Conservation (phyloP, 805 yeast genomes). For the Yarrowia yakushimensis region DNA sequence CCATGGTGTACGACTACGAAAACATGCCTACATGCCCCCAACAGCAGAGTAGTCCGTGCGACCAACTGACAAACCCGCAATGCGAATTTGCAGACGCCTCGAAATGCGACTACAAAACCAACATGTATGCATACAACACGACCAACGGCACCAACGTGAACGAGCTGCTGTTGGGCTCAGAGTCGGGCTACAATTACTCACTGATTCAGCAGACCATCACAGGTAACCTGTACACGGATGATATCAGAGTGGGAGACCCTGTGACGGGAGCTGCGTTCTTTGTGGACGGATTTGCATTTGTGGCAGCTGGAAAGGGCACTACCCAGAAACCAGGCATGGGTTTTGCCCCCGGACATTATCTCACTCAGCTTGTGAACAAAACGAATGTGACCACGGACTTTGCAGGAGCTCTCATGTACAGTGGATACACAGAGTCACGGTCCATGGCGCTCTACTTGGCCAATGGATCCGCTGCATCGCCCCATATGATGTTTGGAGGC, state of each 20-base stretch:
- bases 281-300: constrained; percentile 5
- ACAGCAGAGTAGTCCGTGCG: background rate
- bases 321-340: background rate
- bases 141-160: constrained; percentile 12
- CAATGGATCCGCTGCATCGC: constrained; percentile 15
- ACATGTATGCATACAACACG: constrained; percentile 11
- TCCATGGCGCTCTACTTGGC: constrained; percentile 13
- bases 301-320: background rate
- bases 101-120: constrained; percentile 1
- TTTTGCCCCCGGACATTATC: constrained; percentile 8
- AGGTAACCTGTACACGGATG: constrained; percentile 4
- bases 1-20: background rate
- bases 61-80: background rate
- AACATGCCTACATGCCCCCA: background rate
- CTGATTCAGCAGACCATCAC: background rate
- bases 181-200: background rate
- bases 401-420: background rate
- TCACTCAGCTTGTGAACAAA: background rate
- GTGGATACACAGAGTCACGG: constrained; percentile 16
- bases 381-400: constrained; percentile 7
- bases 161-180: background rate
- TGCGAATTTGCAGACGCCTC: background rate
- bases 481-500: constrained; percentile 23
- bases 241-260: constrained; percentile 1
- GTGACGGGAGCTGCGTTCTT: background rate